Evolutionary conservation across 2,329 filamentous ascomycete genomes (phyloP).

Genomic region (Arthrinium puccinioides): DNA sequence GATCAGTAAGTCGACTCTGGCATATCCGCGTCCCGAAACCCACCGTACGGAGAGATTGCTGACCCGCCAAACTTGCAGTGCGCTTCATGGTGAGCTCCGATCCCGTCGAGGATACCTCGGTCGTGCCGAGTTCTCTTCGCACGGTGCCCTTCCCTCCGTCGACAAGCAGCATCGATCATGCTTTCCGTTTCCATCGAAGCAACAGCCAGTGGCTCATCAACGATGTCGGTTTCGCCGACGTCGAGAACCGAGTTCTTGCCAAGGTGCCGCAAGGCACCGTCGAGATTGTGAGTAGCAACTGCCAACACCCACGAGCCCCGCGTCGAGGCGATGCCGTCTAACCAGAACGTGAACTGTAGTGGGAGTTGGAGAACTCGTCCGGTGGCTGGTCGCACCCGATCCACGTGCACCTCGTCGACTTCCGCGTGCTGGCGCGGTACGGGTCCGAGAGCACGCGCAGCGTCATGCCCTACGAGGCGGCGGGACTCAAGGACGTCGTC

Average conservation of each 20-base stretch:
- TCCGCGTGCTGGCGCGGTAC: slow-evolving; percentile 42
- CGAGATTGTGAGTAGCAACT: too few species aligned
- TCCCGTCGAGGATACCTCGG: slow-evolving; percentile 26
- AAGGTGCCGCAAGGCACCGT: slow-evolving; percentile 36
- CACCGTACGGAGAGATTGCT: too few species aligned
- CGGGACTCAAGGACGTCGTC: slow-evolving; percentile 51
- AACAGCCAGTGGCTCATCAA: slow-evolving; percentile 44
- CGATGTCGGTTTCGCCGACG: slow-evolving; percentile 38
- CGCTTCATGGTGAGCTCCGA: slow-evolving; percentile 37
- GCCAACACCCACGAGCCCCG: too few species aligned
- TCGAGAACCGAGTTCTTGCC: slow-evolving; percentile 39
- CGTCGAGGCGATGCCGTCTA: too few species aligned
- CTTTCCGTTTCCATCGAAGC: slow-evolving; percentile 36
- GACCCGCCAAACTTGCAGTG: too few species aligned
- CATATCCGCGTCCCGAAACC: too few species aligned
- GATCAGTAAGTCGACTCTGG: too few species aligned
- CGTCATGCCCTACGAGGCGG: slow-evolving; percentile 44
- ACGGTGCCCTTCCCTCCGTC: slow-evolving; percentile 30
- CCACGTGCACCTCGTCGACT: slow-evolving; percentile 53
- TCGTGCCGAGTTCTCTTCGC: slow-evolving; percentile 25
- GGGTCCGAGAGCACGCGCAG: slow-evolving; percentile 28
- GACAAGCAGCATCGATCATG: slow-evolving; percentile 29
- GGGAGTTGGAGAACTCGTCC: slow-evolving; percentile 40
- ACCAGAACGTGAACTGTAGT: too few species aligned
- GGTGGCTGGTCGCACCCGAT: slow-evolving; percentile 46